phyloP scores from a whole-genome alignment of 2,329 filamentous ascomycete genomes.

The Stagonosporopsis chrysanthemi region DNA sequence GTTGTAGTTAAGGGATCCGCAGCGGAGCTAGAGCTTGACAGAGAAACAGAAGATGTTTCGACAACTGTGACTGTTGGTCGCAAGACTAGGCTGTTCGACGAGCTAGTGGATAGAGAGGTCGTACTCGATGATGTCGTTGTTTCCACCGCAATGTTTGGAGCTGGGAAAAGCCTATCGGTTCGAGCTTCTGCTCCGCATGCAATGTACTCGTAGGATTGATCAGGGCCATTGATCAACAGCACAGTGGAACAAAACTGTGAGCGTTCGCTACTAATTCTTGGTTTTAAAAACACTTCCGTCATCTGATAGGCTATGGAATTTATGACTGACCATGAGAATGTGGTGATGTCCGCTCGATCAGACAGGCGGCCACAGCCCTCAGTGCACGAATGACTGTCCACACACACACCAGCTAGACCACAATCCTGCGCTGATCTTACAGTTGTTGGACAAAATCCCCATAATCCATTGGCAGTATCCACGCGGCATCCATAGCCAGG shows the following conservation, averaged over 20 bases:
- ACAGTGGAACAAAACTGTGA: constrained; percentile 22
- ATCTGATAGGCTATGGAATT: neutral
- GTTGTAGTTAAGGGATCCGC: neutral
- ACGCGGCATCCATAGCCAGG: constrained; percentile 22
- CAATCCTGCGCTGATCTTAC: constrained; percentile 22
- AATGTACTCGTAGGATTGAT: constrained; percentile 27
- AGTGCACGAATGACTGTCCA: constrained; percentile 24
- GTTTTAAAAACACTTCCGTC: constrained; percentile 1
- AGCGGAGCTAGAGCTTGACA: constrained; percentile 1
- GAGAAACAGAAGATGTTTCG: constrained; percentile 9
- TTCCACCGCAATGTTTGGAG: constrained; percentile 9
- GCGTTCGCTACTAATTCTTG: constrained; percentile 5
- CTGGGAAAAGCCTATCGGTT: constrained; percentile 14
- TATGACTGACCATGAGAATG: constrained; percentile 21
- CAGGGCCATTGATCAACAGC: constrained; percentile 20
- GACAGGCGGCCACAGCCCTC: constrained; percentile 25
- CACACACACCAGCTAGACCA: constrained; percentile 23
- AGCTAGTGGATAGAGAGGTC: constrained; percentile 8
- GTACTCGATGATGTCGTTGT: constrained; percentile 16
- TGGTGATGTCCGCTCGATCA: constrained; percentile 18
- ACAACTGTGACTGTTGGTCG: constrained; percentile 6
- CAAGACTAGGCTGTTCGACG: constrained; percentile 3
- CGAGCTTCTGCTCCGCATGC: constrained; percentile 20
- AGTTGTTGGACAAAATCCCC: constrained; percentile 27
- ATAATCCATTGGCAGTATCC: constrained; percentile 26